Conservation (phyloP, 2,329 filamentous ascomycete genomes). For the Aspergillus ochraceoroseus region DNA sequence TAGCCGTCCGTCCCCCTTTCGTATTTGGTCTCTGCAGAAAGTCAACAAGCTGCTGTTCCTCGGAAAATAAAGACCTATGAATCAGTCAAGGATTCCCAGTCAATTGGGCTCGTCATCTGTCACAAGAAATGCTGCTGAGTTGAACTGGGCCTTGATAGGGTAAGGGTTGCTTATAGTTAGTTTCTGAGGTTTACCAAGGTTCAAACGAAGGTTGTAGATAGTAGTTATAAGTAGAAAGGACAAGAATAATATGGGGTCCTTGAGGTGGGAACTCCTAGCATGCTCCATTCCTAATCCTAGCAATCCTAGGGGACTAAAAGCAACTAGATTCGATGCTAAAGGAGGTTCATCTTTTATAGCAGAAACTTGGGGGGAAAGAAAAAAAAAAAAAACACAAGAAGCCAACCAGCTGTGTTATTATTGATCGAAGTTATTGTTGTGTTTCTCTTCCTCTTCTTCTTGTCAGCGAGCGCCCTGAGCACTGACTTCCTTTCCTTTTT, state of each 20-base stretch:
- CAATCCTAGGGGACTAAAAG: slow-evolving; percentile 7
- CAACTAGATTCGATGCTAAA: not conserved
- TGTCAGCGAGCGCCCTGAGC: no score
- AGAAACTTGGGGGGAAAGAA: no score
- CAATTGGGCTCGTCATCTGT: not conserved
- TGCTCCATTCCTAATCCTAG: slow-evolving; percentile 23
- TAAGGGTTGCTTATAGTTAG: no score
- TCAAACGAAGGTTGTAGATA: no score
- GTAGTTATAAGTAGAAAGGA: no score
- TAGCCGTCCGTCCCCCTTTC: no score
- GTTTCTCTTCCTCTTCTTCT: slow-evolving; percentile 14
- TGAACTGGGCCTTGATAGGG: no score
- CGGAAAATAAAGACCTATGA: no score
- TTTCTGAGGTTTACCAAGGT: no score
- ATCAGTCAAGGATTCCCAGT: not conserved
- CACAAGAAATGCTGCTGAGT: not conserved
- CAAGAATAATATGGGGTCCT: slow-evolving; percentile 8
- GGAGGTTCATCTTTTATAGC: no score
- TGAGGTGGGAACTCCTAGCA: slow-evolving; percentile 23
- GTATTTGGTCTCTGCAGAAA: no score
- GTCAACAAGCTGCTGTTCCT: no score
- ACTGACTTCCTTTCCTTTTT: slow-evolving; percentile 3
- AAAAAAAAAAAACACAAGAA: slow-evolving; percentile 15
- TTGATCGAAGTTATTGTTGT: slow-evolving; percentile 21
- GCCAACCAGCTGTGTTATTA: slow-evolving; percentile 15